Conservation (phyloP, 805 yeast species). For the Spathaspora gorwiae region DNA sequence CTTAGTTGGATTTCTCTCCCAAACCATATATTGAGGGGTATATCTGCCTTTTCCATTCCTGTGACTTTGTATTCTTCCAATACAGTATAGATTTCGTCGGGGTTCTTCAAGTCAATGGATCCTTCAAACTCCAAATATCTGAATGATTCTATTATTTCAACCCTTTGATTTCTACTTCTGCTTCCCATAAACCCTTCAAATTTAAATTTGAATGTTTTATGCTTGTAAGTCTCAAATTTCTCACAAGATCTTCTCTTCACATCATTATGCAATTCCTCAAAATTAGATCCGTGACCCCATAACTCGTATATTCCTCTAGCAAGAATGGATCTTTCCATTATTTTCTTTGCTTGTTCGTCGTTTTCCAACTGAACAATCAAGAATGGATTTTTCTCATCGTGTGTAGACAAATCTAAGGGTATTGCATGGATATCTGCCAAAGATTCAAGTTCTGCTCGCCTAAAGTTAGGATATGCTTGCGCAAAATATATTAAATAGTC, state of each 20-base stretch:
- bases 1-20: slow-evolving; percentile 67
- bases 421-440: slow-evolving; percentile 64
- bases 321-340: slow-evolving; percentile 65
- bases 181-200: slow-evolving; percentile 71
- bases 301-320: slow-evolving; percentile 75
- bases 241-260: slow-evolving; percentile 31
- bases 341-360: slow-evolving; percentile 61
- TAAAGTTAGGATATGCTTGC: slow-evolving; percentile 73
- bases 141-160: slow-evolving; percentile 68
- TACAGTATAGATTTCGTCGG: slow-evolving; percentile 66
- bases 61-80: slow-evolving; percentile 64
- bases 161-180: slow-evolving; percentile 41
- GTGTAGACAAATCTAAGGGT: slow-evolving; percentile 53
- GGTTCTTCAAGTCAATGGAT: slow-evolving; percentile 68
- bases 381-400: slow-evolving; percentile 64
- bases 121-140: slow-evolving; percentile 70
- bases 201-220: slow-evolving; percentile 72
- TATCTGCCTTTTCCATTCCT: slow-evolving; percentile 43
- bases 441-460: slow-evolving; percentile 80
- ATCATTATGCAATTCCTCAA: slow-evolving; percentile 54
- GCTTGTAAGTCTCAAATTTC: slow-evolving; percentile 35
- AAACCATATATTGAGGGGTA: slow-evolving; percentile 61
- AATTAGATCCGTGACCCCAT: slow-evolving; percentile 66
- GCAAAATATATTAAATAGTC: slow-evolving; percentile 79
- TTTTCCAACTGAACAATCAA: slow-evolving; percentile 59